Percentiles rank a stretch among this genome's conserved stretches.
Evolutionary conservation across 352 stramenopile species (phyloP).

Genomic region (Phytophthora crassamura): DNA sequence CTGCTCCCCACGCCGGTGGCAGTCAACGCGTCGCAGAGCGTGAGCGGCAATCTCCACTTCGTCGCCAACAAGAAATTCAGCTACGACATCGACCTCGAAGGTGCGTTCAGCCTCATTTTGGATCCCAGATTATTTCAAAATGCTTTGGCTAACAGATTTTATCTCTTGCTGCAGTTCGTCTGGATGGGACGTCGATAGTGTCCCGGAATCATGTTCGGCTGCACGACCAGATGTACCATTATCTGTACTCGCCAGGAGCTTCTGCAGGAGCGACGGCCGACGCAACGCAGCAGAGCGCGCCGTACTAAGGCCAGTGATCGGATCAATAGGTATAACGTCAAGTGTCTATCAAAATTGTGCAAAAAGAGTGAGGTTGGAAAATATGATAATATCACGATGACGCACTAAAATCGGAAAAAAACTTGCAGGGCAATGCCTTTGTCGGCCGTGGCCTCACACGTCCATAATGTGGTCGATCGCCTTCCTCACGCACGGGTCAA

Average conservation of each 20-base stretch:
- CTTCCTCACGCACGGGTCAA: slow-evolving; percentile 72
- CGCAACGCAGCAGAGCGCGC: slow-evolving; percentile 9
- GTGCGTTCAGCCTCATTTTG: slow-evolving; percentile 28
- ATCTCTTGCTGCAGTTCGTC: slow-evolving; percentile 57
- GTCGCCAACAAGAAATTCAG: slow-evolving; percentile 96
- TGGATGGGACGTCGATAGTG: slow-evolving; percentile 90
- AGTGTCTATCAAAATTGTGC: slow-evolving; percentile 2
- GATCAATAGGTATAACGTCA: background rate
- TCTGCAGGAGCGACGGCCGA: slow-evolving; percentile 17
- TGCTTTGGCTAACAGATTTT: background rate
- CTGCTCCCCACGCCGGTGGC: slow-evolving; percentile 91
- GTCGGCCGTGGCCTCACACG: slow-evolving; percentile 30
- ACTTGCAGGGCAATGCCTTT: slow-evolving; percentile 2
- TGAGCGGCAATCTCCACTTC: slow-evolving; percentile 93
- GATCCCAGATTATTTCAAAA: background rate
- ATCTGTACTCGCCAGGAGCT: slow-evolving; percentile 66
- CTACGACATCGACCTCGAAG: slow-evolving; percentile 94
- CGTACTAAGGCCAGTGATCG: slow-evolving; percentile 24
- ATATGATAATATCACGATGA: slow-evolving; percentile 39
- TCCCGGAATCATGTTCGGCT: slow-evolving; percentile 89
- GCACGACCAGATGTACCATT: slow-evolving; percentile 97
- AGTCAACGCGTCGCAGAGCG: slow-evolving; percentile 89
- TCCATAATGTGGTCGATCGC: slow-evolving; percentile 80
- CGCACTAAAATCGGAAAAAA: slow-evolving; percentile 12
- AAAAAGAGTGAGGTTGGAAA: slow-evolving; percentile 15